A percentile compares a stretch with the other conserved stretches of the same genome.
phyloP scores from a whole-genome alignment of 129 eudicot genomes.

The Flaveria trinervia region DNA sequence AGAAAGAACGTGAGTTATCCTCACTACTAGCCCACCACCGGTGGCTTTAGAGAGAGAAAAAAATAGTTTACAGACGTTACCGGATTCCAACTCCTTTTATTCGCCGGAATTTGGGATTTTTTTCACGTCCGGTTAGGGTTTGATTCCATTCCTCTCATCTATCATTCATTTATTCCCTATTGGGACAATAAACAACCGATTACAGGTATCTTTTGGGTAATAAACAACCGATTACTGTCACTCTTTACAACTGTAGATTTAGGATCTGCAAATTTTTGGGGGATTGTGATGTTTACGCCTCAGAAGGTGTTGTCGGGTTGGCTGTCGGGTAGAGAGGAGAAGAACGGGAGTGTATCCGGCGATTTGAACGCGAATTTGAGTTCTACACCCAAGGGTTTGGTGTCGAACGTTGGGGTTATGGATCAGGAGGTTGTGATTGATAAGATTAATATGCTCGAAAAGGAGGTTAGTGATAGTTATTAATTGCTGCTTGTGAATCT shows the following conservation, averaged over 20 bases:
- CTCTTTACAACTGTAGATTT: constrained; percentile 41
- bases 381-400: constrained; percentile 45
- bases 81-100: constrained; percentile 64
- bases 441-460: constrained; percentile 60
- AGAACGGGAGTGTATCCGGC: constrained; percentile 46
- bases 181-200: constrained; percentile 11
- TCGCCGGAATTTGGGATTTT: constrained; percentile 70
- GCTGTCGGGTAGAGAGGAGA: constrained; percentile 55
- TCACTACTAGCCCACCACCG: constrained; percentile 52
- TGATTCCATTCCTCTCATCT: not conserved
- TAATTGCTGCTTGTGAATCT: not conserved
- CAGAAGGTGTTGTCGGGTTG: constrained; percentile 59
- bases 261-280: constrained; percentile 40
- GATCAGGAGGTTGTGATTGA: constrained; percentile 42
- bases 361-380: constrained; percentile 35
- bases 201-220: constrained; percentile 2
- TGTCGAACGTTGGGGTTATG: constrained; percentile 35
- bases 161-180: constrained; percentile 9
- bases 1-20: constrained; percentile 56
- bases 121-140: constrained; percentile 62
- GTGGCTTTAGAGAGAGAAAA: constrained; percentile 42
- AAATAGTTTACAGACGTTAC: constrained; percentile 56
- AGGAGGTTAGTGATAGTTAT: constrained; percentile 55
- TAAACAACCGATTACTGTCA: constrained; percentile 9
- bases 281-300: constrained; percentile 64